Conservation (phyloP, 2,329 filamentous ascomycete genomes). For the Colletotrichum incanum region DNA sequence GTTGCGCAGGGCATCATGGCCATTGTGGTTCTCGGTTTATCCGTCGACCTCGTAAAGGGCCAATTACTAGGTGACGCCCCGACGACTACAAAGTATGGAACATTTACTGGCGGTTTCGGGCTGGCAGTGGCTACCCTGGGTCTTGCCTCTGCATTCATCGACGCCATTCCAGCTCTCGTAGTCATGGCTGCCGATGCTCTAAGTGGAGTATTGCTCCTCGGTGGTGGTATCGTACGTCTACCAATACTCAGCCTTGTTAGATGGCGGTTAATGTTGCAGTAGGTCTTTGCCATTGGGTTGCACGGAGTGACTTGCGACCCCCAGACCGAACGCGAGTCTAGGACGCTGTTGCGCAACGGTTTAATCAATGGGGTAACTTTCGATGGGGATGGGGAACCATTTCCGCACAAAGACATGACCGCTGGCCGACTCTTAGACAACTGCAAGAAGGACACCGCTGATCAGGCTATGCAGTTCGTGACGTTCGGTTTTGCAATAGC, state of each 20-base stretch:
- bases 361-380: constrained; percentile 26
- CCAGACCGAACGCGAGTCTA: accelerated
- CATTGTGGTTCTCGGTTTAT: constrained; percentile 38
- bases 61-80: constrained; percentile 27
- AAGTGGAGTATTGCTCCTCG: constrained; percentile 32
- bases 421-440: not conserved
- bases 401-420: not conserved
- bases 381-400: not conserved
- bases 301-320: constrained; percentile 25
- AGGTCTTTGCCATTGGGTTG: constrained; percentile 36
- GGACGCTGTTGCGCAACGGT: not conserved
- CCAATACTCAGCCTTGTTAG: too few species aligned
- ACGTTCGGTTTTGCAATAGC: constrained; percentile 22
- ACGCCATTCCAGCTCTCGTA: constrained; percentile 26
- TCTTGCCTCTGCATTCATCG: constrained; percentile 25
- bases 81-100: constrained; percentile 30
- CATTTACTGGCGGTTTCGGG: constrained; percentile 36
- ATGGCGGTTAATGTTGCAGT: not conserved
- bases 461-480: constrained; percentile 40
- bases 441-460: constrained; percentile 33
- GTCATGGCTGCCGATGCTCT: constrained; percentile 37
- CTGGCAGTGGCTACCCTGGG: constrained; percentile 29
- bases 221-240: constrained; percentile 38
- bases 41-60: constrained; percentile 20
- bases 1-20: constrained; percentile 32